Evolutionary conservation across 768 basidiomycete genomes (phyloP).

Genomic region (Phanerodontia chrysosporium): DNA sequence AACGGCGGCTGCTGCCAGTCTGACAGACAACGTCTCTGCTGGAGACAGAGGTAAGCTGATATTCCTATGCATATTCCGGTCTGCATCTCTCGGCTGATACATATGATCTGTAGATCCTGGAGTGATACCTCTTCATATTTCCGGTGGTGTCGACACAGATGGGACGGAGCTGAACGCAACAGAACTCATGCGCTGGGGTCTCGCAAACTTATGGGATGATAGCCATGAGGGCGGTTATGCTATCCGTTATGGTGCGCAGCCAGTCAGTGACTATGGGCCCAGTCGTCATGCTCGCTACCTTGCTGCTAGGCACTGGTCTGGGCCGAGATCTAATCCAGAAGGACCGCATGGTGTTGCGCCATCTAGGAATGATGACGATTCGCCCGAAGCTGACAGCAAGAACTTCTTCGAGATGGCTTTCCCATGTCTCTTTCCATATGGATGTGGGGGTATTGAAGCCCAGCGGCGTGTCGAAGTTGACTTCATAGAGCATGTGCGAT

Average conservation of each 20-base stretch:
- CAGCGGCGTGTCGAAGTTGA: background rate
- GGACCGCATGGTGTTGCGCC: too few relatives aligned
- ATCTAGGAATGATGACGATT: too few relatives aligned
- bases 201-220: slow-evolving; percentile 21
- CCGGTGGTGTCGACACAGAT: background rate
- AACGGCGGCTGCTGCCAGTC: too few relatives aligned
- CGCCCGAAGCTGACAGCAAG: background rate
- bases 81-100: too few relatives aligned
- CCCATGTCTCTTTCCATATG: slow-evolving; percentile 21
- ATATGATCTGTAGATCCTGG: too few relatives aligned
- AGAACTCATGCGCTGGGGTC: slow-evolving; percentile 24
- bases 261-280: slow-evolving; percentile 1
- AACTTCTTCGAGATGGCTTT: slow-evolving; percentile 17
- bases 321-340: too few relatives aligned
- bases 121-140: background rate
- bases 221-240: slow-evolving; percentile 23
- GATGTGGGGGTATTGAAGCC: slow-evolving; percentile 20
- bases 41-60: too few relatives aligned
- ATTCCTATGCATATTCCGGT: too few relatives aligned
- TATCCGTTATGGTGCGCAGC: slow-evolving; percentile 15
- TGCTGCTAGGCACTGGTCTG: too few relatives aligned
- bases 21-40: too few relatives aligned
- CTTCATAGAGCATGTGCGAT: slow-evolving; percentile 26
- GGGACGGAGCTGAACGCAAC: background rate
- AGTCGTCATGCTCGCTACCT: too few relatives aligned